phyloP scores from a whole-genome alignment of 1,284 basidiomycete genomes.

The Cryptococcus sp. region DNA sequence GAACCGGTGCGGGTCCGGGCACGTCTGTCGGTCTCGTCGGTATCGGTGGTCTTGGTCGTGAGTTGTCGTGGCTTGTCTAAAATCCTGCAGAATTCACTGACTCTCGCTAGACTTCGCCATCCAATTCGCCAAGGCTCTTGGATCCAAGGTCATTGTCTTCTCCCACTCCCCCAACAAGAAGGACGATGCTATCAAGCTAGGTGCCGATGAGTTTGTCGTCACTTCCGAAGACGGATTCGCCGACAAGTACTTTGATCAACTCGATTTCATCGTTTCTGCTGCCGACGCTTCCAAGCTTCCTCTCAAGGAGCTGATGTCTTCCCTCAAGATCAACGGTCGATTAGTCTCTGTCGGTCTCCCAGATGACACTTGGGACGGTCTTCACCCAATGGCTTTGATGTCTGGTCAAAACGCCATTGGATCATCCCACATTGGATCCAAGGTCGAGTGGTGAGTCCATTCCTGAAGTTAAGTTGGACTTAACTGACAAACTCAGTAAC shows the following conservation, averaged over 20 bases:
- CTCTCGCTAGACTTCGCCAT: slow-evolving; percentile 51
- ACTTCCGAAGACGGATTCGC: slow-evolving; percentile 51
- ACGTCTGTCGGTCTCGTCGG: slow-evolving; percentile 65
- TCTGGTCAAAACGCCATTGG: slow-evolving; percentile 20
- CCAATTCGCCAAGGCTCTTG: slow-evolving; percentile 58
- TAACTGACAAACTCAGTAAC: slow-evolving; percentile 8
- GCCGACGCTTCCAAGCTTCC: slow-evolving; percentile 48
- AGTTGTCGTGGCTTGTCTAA: slow-evolving; percentile 6
- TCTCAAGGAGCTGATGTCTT: slow-evolving; percentile 49
- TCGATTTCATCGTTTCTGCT: slow-evolving; percentile 62
- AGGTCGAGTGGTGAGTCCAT: slow-evolving; percentile 53
- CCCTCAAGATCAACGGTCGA: slow-evolving; percentile 54
- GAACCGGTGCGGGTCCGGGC: slow-evolving; percentile 60
- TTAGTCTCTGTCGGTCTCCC: slow-evolving; percentile 54
- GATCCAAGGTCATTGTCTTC: slow-evolving; percentile 61
- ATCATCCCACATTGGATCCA: slow-evolving; percentile 58
- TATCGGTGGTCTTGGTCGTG: slow-evolving; percentile 54
- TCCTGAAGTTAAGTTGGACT: background rate
- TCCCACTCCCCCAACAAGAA: slow-evolving; percentile 60
- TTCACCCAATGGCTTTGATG: slow-evolving; percentile 19
- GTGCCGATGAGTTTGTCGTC: slow-evolving; percentile 54
- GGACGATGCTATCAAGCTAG: slow-evolving; percentile 60
- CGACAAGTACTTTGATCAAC: slow-evolving; percentile 47
- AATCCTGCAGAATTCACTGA: background rate
- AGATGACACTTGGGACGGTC: slow-evolving; percentile 42